Evolutionary conservation across 75 land plant genomes (phyloP).

Genomic region (Cryptomeria japonica): DNA sequence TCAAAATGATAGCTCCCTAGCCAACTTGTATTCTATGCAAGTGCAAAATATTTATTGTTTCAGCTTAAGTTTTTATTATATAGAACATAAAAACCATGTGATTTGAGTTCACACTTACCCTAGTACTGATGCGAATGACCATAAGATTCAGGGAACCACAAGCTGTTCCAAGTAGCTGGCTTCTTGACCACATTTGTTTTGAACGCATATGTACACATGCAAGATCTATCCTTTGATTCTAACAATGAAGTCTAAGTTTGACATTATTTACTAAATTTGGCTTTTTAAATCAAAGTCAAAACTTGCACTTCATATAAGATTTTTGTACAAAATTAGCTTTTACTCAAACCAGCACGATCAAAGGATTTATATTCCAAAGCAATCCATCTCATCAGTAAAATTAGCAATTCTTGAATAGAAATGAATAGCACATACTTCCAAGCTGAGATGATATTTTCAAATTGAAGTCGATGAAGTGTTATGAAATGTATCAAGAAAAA

Average conservation of each 20-base stretch:
- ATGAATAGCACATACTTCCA: not conserved
- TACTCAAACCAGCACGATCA: not conserved
- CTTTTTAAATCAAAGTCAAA: not conserved
- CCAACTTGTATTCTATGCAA: not conserved
- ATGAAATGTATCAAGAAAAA: not conserved
- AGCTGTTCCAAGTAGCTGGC: not conserved
- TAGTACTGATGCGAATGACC: not conserved
- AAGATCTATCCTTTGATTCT: not conserved
- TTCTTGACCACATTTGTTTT: not conserved
- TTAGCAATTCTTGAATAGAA: not conserved
- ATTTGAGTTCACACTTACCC: not conserved
- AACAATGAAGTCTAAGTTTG: not conserved
- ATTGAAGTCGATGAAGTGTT: not conserved
- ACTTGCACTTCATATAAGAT: not conserved
- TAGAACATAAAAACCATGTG: not conserved
- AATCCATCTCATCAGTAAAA: not conserved
- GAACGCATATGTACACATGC: not conserved
- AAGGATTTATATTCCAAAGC: not conserved
- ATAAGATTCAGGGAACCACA: not conserved
- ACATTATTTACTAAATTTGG: not conserved
- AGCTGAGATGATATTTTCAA: not conserved
- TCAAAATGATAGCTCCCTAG: not conserved
- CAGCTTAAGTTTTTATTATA: not conserved
- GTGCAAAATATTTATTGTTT: not conserved
- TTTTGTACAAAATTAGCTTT: not conserved